Evolutionary conservation across 345 rosid genomes (phyloP).

Genomic region (Citrus mangshanensis): DNA sequence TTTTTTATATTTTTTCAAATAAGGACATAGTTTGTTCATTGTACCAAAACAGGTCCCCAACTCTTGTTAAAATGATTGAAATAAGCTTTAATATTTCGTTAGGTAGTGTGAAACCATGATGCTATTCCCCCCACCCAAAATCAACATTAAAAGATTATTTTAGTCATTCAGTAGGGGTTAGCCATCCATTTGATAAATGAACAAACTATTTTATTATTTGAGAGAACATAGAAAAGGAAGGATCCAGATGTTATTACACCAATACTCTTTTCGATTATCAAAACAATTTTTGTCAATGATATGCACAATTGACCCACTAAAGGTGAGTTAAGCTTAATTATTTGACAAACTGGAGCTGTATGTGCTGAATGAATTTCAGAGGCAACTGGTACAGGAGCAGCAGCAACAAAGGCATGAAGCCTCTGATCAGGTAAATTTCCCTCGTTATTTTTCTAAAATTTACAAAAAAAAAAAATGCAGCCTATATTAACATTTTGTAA

Average conservation of each 20-base stretch:
- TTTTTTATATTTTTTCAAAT: too few species aligned
- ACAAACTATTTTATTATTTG: not conserved
- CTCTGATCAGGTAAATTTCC: not conserved
- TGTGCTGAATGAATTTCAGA: not conserved
- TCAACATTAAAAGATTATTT: not conserved
- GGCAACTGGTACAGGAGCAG: not conserved
- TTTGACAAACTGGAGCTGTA: not conserved
- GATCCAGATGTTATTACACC: not conserved
- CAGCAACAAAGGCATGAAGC: not conserved
- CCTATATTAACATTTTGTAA: too few species aligned
- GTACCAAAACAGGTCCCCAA: too few species aligned
- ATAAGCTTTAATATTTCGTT: too few species aligned
- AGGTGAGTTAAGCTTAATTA: not conserved
- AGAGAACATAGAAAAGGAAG: not conserved
- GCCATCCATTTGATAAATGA: not conserved
- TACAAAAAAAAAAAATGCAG: too few species aligned
- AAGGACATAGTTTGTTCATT: too few species aligned
- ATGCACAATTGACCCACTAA: not conserved
- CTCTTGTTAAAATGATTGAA: too few species aligned
- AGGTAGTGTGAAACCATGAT: too few species aligned
- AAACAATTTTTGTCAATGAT: not conserved
- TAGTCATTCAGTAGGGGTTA: not conserved
- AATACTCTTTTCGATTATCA: not conserved
- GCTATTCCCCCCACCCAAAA: too few species aligned
- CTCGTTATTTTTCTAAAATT: too few species aligned